A percentile compares a stretch with the other conserved stretches of the same genome.
Evolutionary conservation across 163 green algal genomes (phyloP).

Genomic region (Scenedesmus sp.): DNA sequence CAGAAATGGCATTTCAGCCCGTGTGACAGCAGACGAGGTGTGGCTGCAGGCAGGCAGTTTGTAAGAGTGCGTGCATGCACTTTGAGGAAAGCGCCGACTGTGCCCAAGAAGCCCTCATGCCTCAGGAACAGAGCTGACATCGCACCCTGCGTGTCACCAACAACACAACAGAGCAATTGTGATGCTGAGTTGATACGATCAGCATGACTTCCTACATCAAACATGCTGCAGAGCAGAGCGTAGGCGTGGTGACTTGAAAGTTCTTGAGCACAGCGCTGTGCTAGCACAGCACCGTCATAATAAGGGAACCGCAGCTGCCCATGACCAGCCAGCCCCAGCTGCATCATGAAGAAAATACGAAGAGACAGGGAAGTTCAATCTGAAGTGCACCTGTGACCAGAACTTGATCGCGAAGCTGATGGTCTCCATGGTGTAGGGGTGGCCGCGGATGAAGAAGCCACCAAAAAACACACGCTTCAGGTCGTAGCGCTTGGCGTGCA

Average conservation of each 20-base stretch:
- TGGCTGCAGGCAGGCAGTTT: not conserved
- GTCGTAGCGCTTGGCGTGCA: slow-evolving; percentile 93
- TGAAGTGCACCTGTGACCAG: slow-evolving; percentile 87
- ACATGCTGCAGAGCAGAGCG: too few species aligned
- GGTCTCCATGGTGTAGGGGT: slow-evolving; percentile 99
- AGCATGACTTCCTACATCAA: too few species aligned
- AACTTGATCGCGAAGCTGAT: slow-evolving; percentile 99
- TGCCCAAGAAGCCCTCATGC: slow-evolving; percentile 97
- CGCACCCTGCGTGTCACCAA: slow-evolving; percentile 72
- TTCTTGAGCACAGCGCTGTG: too few species aligned
- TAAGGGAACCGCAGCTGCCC: too few species aligned
- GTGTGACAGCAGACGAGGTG: not conserved
- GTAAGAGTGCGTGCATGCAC: slow-evolving; percentile 71
- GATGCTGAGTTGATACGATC: too few species aligned
- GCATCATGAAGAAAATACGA: too few species aligned
- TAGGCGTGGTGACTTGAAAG: too few species aligned
- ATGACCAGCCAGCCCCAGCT: not conserved
- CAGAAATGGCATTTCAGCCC: not conserved
- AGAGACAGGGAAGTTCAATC: not conserved
- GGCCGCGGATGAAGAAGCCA: slow-evolving; percentile 98
- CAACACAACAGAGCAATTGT: too few species aligned
- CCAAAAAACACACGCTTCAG: slow-evolving; percentile 97
- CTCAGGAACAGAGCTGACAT: slow-evolving; percentile 94
- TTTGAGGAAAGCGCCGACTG: slow-evolving; percentile 95
- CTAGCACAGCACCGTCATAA: too few species aligned